Evolutionary conservation across 2,329 filamentous ascomycete genomes (phyloP).

Genomic region (Aspergillus caelatus): DNA sequence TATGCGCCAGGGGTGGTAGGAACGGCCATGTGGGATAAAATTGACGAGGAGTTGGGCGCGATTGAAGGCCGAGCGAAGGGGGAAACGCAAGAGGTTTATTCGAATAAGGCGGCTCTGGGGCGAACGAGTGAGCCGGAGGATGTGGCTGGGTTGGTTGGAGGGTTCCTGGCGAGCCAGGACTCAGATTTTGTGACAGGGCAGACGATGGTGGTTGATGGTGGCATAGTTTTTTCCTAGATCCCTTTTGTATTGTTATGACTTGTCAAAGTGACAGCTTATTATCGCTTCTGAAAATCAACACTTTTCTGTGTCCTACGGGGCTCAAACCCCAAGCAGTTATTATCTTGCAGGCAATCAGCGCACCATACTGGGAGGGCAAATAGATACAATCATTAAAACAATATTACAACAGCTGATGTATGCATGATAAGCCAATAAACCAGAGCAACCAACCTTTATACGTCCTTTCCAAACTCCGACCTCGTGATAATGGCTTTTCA

Average conservation of each 20-base stretch:
- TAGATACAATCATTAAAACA: no score
- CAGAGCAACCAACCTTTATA: no score
- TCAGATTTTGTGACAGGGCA: constrained; percentile 69
- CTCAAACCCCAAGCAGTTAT: background rate
- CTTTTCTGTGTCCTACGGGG: background rate
- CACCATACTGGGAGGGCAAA: no score
- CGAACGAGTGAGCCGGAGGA: constrained; percentile 64
- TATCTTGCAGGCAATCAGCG: no score
- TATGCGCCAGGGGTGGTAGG: constrained; percentile 71
- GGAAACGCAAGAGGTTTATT: constrained; percentile 59
- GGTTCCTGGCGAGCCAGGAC: constrained; percentile 62
- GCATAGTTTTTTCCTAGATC: constrained; percentile 49
- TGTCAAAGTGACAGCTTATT: background rate
- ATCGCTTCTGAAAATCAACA: no score
- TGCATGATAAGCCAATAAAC: no score
- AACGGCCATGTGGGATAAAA: constrained; percentile 69
- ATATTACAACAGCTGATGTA: no score
- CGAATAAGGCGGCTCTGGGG: constrained; percentile 58
- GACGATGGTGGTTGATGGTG: constrained; percentile 64
- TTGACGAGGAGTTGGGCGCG: constrained; percentile 63
- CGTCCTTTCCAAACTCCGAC: background rate
- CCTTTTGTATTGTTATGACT: background rate
- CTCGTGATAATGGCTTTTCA: background rate
- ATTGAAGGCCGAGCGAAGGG: constrained; percentile 55
- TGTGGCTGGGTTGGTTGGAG: constrained; percentile 64